Conservation (phyloP, 2,329 filamentous ascomycete species). For the Dactylonectria estremocensis region DNA sequence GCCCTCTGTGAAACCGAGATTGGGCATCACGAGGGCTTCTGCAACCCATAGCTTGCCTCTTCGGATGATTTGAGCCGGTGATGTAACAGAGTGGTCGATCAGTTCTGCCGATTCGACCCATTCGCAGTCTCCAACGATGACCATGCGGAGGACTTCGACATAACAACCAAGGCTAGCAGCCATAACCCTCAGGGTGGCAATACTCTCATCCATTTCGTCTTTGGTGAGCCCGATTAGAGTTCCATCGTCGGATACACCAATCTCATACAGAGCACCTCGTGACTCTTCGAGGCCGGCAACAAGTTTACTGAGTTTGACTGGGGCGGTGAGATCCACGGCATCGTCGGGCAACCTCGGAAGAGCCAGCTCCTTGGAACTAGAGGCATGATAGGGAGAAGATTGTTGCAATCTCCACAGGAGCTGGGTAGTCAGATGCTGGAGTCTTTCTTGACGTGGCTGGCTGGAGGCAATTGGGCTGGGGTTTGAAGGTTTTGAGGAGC, state of each 20-base stretch:
- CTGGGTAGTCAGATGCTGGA: constrained; percentile 95
- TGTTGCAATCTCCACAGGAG: constrained; percentile 95
- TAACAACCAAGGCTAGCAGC: constrained; percentile 91
- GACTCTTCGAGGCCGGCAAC: constrained; percentile 92
- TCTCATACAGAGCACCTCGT: constrained; percentile 93
- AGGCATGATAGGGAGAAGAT: constrained; percentile 91
- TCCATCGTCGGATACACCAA: constrained; percentile 95
- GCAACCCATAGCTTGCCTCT: constrained; percentile 83
- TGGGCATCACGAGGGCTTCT: constrained; percentile 89
- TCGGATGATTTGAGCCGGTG: constrained; percentile 42
- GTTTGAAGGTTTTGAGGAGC: constrained; percentile 35
- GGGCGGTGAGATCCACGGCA: constrained; percentile 61
- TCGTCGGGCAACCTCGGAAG: constrained; percentile 82
- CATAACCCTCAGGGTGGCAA: constrained; percentile 89
- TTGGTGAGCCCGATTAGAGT: constrained; percentile 89
- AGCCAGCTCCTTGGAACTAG: constrained; percentile 81
- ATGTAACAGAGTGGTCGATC: constrained; percentile 46
- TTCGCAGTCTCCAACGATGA: constrained; percentile 89
- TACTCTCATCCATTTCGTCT: constrained; percentile 93
- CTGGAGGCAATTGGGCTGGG: constrained; percentile 64
- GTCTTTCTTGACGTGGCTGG: constrained; percentile 84
- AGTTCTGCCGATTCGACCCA: constrained; percentile 68
- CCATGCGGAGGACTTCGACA: constrained; percentile 85
- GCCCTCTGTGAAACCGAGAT: constrained; percentile 62
- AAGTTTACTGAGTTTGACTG: constrained; percentile 68